These are phyloP conservation scores for Coemansia sp. DNA, from an alignment of 192 early-diverging fungal species.

Conservation along the genomic window DNA sequence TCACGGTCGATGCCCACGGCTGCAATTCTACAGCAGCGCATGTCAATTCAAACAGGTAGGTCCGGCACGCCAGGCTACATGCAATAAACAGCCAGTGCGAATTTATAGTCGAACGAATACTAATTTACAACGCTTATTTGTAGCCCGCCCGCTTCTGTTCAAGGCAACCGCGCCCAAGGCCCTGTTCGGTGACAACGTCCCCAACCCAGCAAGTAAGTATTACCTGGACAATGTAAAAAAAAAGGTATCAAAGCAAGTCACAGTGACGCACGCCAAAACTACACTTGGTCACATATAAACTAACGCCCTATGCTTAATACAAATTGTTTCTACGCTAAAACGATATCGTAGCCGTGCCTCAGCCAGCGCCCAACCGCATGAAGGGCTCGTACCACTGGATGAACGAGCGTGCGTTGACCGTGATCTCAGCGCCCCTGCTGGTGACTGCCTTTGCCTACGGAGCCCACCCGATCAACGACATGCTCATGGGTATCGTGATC, in stretches of 20 bases:
- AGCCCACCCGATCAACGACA: conserved; percentile 84
- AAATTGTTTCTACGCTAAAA: conserved; percentile 3
- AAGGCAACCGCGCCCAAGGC: conserved; percentile 18
- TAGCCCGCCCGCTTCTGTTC: conserved; percentile 28
- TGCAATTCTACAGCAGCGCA: not conserved
- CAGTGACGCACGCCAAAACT: not conserved
- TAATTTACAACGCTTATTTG: not conserved
- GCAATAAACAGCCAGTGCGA: not conserved
- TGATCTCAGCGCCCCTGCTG: conserved; percentile 74
- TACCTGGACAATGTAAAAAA: not conserved
- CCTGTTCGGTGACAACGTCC: conserved; percentile 48
- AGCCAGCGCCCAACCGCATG: conserved; percentile 57
- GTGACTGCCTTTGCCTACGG: conserved; percentile 75
- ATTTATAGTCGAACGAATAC: not conserved
- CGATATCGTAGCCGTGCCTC: conserved; percentile 48
- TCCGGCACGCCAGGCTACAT: too few relatives aligned
- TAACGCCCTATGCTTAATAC: not conserved
- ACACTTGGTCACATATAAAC: too few relatives aligned
- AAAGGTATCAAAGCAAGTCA: not conserved
- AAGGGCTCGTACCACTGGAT: conserved; percentile 97
- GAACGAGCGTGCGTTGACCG: conserved; percentile 82
- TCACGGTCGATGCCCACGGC: not conserved
- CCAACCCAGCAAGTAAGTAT: conserved; percentile 31
- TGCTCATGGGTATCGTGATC: conserved; percentile 83
- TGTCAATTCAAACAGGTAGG: conserved; percentile 8